A percentile compares a stretch with the other conserved stretches of the same genome.
These are phyloP conservation scores for Amanita fuliginea DNA, from an alignment of 768 basidiomycete species.

Conservation along the genomic window DNA sequence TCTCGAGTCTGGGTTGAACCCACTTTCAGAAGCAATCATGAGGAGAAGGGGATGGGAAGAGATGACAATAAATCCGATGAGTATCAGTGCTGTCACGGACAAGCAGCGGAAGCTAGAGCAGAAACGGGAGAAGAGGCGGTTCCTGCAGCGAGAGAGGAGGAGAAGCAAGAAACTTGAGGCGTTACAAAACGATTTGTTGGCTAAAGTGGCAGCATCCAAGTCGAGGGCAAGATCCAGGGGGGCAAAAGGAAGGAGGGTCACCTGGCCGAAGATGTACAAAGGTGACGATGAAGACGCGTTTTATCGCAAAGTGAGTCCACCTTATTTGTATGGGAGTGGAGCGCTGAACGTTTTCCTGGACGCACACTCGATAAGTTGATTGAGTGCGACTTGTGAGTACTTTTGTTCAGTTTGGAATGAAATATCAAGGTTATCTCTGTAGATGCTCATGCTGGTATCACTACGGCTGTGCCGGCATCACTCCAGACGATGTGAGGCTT, in stretches of 20 bases:
- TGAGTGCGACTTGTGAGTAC: slow-evolving; percentile 16
- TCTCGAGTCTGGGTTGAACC: neutral
- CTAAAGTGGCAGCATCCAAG: neutral
- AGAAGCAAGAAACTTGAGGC: neutral
- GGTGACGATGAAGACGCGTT: slow-evolving; percentile 16
- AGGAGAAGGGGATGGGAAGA: neutral
- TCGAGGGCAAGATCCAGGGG: neutral
- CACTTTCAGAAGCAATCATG: neutral
- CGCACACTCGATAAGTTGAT: slow-evolving; percentile 14
- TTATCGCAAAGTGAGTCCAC: slow-evolving; percentile 18
- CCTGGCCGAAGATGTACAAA: slow-evolving; percentile 17
- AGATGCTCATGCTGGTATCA: slow-evolving; percentile 41
- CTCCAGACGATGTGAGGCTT: slow-evolving; percentile 23
- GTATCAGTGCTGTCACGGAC: neutral
- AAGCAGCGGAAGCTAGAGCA: neutral
- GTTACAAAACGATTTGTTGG: neutral
- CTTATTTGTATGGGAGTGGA: neutral
- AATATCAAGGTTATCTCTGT: neutral
- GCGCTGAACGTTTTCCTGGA: neutral
- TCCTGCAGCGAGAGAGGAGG: neutral
- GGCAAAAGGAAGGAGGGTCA: slow-evolving; percentile 8
- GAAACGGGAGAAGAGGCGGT: neutral
- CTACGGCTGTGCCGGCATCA: slow-evolving; percentile 37
- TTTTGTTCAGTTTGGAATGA: neutral
- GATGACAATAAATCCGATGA: neutral